These are phyloP conservation scores for Amanita pseudoporphyria DNA, from an alignment of 768 basidiomycete genomes.

Conservation along the genomic window DNA sequence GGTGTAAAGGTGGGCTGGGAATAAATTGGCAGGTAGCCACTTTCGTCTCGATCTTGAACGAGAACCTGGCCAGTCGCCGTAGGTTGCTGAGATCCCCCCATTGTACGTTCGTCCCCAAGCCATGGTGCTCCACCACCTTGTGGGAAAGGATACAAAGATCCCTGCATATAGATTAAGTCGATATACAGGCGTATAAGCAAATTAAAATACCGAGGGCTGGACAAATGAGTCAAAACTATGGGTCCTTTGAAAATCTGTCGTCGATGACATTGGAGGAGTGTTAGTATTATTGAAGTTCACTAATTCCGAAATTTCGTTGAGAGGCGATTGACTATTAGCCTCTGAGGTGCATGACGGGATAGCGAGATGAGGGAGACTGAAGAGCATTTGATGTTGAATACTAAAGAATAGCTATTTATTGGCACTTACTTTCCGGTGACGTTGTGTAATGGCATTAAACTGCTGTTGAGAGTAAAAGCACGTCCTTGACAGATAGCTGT, in stretches of 20 bases:
- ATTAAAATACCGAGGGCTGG: neutral
- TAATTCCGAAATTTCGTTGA: conserved; percentile 3
- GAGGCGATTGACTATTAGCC: neutral
- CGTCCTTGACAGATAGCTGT: conserved; percentile 1
- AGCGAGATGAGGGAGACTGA: neutral
- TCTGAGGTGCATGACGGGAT: neutral
- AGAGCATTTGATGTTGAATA: neutral
- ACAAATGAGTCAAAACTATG: neutral
- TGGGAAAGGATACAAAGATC: neutral
- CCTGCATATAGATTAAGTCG: neutral
- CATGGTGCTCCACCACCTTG: neutral
- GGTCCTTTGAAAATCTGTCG: neutral
- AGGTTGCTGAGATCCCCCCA: neutral
- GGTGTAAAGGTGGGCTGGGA: neutral
- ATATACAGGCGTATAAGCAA: neutral
- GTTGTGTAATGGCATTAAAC: neutral
- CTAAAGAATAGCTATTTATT: neutral
- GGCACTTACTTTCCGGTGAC: neutral
- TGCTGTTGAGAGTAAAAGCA: conserved; percentile 1
- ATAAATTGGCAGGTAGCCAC: neutral
- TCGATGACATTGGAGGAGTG: neutral
- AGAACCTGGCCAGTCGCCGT: neutral
- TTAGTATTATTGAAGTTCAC: neutral
- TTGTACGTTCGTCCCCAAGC: neutral
- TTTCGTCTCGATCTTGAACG: neutral